Base-by-base conservation (phyloP, 192 early-diverging fungal genomes). In the Umbelopsis ramanniana region DNA sequence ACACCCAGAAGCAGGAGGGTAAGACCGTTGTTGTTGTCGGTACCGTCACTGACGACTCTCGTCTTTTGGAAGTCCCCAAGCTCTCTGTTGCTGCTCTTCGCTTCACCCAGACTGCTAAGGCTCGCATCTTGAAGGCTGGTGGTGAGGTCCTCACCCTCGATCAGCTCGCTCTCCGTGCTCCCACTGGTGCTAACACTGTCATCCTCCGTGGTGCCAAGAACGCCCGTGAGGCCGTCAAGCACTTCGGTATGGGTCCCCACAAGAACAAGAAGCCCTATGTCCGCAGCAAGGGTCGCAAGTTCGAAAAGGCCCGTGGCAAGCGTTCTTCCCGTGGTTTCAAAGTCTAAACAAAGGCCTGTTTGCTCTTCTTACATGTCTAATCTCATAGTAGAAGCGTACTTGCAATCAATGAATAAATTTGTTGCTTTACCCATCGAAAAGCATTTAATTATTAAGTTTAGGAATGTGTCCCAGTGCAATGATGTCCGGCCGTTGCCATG, bases 201-300 rank as follows among this genome's bases (percentile, higher is more conserved):
- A 89, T 99, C 52, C 89, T 99, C 85, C 95, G 97, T 86, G 98
- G 98, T 76, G 86, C 90, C 85, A 94, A 93, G 87, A 97, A 89
- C 86, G 82, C 92, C 79, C 93, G 98, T 80, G 96, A 98, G 89
- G 95, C 96, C 80, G 93, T 96, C 85, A 99, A 97, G 94, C 98
- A 99, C 92, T 99, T 99, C 81, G 98, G 98, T 86, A 83, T 81
- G 75, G 79, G 79, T 53, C 79, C 79, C 66, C 74, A 76, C 69
- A 69, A 74, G 69, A 72, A 80, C 78, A 80, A 74, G 79, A 76
- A 75, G 84, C 98, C 98, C 76, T 97, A 95, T 86, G 92, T 98
- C 83, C 91, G 93, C 79, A 95, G 94, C 87, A 98, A 98, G 94
- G 98, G 98, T 76, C 93, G 98, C 89, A 99, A 99, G 94, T 97